A percentile compares a stretch with the other conserved stretches of the same genome.
These are phyloP conservation scores for Boeremia lycopersici DNA, from an alignment of 2,329 filamentous ascomycete genomes.

Conservation along the genomic window DNA sequence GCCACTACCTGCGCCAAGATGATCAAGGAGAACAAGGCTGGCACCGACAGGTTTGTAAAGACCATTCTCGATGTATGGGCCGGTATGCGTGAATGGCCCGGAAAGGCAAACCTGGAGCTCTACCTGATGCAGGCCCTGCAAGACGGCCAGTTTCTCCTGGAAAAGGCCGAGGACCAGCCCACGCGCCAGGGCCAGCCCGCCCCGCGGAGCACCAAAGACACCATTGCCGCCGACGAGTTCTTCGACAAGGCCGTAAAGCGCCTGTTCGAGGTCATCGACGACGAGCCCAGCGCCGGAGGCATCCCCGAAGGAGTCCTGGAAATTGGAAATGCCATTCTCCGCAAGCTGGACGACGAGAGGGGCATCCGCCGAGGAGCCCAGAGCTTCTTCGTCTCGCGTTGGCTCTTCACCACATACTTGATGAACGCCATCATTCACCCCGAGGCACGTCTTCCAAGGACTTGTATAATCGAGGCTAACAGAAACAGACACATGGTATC, in stretches of 20 bases:
- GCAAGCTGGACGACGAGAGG: constrained; percentile 72
- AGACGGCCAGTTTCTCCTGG: constrained; percentile 87
- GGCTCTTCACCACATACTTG: constrained; percentile 89
- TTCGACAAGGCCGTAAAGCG: constrained; percentile 81
- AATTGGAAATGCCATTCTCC: constrained; percentile 81
- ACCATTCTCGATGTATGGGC: constrained; percentile 88
- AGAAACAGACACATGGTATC: constrained; percentile 60
- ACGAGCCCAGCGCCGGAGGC: constrained; percentile 75
- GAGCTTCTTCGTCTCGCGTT: constrained; percentile 85
- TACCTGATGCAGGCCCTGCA: constrained; percentile 95
- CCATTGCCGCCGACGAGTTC: constrained; percentile 83
- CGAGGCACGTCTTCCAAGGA: constrained; percentile 63
- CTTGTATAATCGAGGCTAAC: constrained; percentile 40
- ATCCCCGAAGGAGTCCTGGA: constrained; percentile 86
- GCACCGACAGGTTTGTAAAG: constrained; percentile 79
- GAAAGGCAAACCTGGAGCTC: constrained; percentile 86
- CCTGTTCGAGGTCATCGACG: constrained; percentile 84
- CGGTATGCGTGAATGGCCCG: constrained; percentile 85
- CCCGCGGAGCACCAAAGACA: constrained; percentile 77
- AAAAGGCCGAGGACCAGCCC: constrained; percentile 78
- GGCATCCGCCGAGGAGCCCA: constrained; percentile 73
- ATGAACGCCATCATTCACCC: constrained; percentile 85
- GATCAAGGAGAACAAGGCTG: constrained; percentile 76
- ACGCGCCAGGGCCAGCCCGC: constrained; percentile 72
- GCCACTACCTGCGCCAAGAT: constrained; percentile 83